Evolutionary conservation across 805 yeast species (phyloP), one percentile per base, ranked within the genome.

Genomic region (Wickerhamiella alocasiicola): DNA sequence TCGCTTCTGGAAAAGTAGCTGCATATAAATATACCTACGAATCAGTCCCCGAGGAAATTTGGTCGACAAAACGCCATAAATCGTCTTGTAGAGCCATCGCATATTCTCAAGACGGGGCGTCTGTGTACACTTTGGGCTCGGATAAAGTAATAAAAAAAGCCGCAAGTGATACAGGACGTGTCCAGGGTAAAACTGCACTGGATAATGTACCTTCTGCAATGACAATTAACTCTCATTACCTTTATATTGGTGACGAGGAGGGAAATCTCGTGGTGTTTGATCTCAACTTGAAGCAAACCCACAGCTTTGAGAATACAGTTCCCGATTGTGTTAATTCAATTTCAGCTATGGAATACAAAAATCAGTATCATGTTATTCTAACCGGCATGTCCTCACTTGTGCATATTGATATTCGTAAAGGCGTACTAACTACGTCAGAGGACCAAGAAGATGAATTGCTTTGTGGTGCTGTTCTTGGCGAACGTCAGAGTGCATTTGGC

Each of bases 371-470:
- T 54, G 82, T 74, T 51, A 66, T 85, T 18, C 73, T 91, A 0
- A 66, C 80, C 20, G 96, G 95, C 1, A 78, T 88, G 9, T 81
- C 94, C 3, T 79, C 87, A 0, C 62, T 88, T 31, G 70, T 84
- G 1, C 78, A 78, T 44, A 68, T 87, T 52, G 96, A 88, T 57
- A 66, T 79, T 3, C 64, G 95, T 36, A 81, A 79, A 50, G 81
- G 81, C 4, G 67, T 76, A 2, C 57, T 78, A 1, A 61, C 71
- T 3, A 69, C 70, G 29, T 76, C 87, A 27, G 97, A 87, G 47
- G 87, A 84, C 55, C 98, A 88, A 61, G 95, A 81, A 49, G 97
- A 88, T 54, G 98, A 88, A 55, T 61, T 88, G n/a, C 61, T 88
- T 31, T 68, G 85, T 42, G 78, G 83, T 51, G 64, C 81, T 28